These are phyloP conservation scores for Xylariaceae sp. DNA, from an alignment of 2,329 filamentous ascomycete species.

Conservation along the genomic window DNA sequence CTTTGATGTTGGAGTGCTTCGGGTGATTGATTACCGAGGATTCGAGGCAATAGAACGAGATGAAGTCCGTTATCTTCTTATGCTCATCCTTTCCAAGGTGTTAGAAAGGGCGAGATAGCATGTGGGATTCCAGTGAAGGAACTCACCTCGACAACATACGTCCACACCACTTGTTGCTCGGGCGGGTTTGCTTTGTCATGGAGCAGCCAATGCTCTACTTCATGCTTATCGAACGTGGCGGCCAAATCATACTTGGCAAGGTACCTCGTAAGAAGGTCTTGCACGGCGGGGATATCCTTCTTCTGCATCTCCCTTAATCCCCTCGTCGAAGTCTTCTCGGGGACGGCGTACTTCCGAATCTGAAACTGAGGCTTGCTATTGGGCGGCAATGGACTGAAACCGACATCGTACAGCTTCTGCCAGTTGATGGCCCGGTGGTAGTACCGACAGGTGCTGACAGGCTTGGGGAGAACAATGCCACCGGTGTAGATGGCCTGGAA, in stretches of 20 bases:
- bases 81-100: constrained; percentile 44
- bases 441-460: constrained; percentile 89
- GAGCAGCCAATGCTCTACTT: constrained; percentile 83
- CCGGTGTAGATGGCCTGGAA: constrained; percentile 97
- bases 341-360: constrained; percentile 78
- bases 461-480: constrained; percentile 83
- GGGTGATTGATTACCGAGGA: constrained; percentile 82
- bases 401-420: constrained; percentile 91
- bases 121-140: neutral
- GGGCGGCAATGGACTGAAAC: constrained; percentile 82
- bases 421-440: constrained; percentile 92
- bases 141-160: constrained; percentile 77
- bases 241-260: constrained; percentile 76
- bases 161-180: constrained; percentile 83
- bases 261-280: constrained; percentile 70
- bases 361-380: constrained; percentile 82
- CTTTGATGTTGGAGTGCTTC: constrained; percentile 73
- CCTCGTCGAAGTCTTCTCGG: constrained; percentile 63
- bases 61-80: constrained; percentile 87
- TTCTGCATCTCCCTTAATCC: constrained; percentile 76
- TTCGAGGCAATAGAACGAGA: constrained; percentile 94
- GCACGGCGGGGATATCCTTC: constrained; percentile 72
- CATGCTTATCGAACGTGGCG: constrained; percentile 72
- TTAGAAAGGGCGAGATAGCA: constrained; percentile 17
- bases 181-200: constrained; percentile 56